Evolutionary conservation across 805 yeast species (phyloP).

Genomic region (Nakazawaea anatomiae): DNA sequence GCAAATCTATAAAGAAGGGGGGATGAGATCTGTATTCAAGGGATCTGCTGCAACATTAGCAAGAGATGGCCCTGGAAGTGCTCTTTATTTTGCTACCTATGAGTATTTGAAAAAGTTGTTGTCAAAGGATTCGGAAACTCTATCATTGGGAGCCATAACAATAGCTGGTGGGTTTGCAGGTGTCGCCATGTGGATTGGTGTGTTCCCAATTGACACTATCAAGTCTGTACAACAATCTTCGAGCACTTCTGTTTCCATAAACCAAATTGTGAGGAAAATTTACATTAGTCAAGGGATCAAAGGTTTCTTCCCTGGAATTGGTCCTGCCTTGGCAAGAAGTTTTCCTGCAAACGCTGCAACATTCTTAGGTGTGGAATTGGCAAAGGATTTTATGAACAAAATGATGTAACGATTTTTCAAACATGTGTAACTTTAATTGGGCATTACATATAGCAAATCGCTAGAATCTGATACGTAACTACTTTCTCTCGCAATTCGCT

Average conservation of each 20-base stretch:
- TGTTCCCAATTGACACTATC: slow-evolving; percentile 94
- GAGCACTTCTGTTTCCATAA: slow-evolving; percentile 44
- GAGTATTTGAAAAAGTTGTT: slow-evolving; percentile 68
- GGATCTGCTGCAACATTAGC: slow-evolving; percentile 92
- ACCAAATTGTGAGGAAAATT: slow-evolving; percentile 60
- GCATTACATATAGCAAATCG: no score
- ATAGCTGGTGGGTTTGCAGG: slow-evolving; percentile 96
- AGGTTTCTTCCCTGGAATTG: slow-evolving; percentile 96
- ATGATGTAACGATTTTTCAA: background rate
- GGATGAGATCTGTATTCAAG: slow-evolving; percentile 76
- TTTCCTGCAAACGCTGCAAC: slow-evolving; percentile 99
- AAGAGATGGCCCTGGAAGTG: slow-evolving; percentile 97
- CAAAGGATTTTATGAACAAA: slow-evolving; percentile 26
- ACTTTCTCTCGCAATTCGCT: no score
- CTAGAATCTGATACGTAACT: no score
- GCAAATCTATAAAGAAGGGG: slow-evolving; percentile 73
- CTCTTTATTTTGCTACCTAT: slow-evolving; percentile 91
- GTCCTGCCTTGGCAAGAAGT: slow-evolving; percentile 89
- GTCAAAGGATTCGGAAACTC: slow-evolving; percentile 46
- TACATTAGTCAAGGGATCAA: slow-evolving; percentile 74
- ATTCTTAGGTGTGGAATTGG: slow-evolving; percentile 89
- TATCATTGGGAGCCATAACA: slow-evolving; percentile 70
- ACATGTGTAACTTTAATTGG: no score
- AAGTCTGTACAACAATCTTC: slow-evolving; percentile 78
- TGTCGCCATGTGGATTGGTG: slow-evolving; percentile 93